Evolutionary conservation across 148 eudicot genomes (phyloP).

Genomic region (Rhododendron ovatum): DNA sequence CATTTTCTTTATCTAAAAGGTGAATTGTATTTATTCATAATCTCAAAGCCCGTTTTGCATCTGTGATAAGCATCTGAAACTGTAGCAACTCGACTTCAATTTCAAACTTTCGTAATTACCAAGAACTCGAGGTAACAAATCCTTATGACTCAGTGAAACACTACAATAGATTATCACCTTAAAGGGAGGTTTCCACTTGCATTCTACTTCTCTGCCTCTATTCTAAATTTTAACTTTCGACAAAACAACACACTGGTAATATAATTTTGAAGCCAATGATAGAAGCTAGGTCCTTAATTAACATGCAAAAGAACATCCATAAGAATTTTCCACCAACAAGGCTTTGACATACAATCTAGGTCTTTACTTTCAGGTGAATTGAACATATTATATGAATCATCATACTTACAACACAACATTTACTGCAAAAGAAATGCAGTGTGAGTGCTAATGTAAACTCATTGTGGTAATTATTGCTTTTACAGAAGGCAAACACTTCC

Average conservation of each 20-base stretch:
- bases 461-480: neutral
- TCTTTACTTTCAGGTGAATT: neutral
- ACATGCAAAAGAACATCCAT: neutral
- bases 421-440: neutral
- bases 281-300: neutral
- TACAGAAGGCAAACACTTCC: neutral
- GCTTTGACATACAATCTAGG: neutral
- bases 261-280: neutral
- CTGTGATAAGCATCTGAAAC: neutral
- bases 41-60: neutral
- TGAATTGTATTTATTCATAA: neutral
- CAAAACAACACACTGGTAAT: neutral
- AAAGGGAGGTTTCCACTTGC: neutral
- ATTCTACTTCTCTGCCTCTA: neutral
- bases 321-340: neutral
- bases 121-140: neutral
- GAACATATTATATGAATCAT: neutral
- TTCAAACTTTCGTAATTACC: neutral
- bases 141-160: neutral
- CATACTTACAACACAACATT: neutral
- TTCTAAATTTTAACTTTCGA: neutral
- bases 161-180: neutral
- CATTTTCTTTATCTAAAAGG: neutral
- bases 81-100: neutral
- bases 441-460: neutral